Evolutionary conservation across 148 eudicot genomes (phyloP).

Genomic region (Chenopodium album): DNA sequence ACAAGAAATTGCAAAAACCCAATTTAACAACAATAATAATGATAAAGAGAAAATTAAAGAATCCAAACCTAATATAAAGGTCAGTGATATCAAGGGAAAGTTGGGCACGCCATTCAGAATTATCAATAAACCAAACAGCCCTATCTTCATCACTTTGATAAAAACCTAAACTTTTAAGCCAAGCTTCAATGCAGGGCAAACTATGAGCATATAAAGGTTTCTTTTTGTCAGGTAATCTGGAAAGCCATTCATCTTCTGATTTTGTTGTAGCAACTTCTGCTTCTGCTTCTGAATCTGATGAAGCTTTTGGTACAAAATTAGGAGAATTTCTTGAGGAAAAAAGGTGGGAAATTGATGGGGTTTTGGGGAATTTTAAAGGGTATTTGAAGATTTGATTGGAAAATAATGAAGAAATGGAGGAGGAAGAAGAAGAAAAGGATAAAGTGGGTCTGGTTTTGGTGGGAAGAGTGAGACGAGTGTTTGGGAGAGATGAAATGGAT

Average conservation of each 20-base stretch:
- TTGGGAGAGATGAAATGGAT: conserved; percentile 34
- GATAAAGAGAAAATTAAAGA: background rate
- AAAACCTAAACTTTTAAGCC: conserved; percentile 74
- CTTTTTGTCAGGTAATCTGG: conserved; percentile 76
- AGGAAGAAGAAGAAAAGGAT: conserved; percentile 17
- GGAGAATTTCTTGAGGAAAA: conserved; percentile 24
- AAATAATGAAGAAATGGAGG: conserved; percentile 16
- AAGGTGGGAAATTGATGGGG: conserved; percentile 11
- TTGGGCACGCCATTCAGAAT: conserved; percentile 74
- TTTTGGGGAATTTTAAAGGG: conserved; percentile 21
- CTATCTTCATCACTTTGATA: conserved; percentile 68
- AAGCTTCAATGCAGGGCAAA: conserved; percentile 78
- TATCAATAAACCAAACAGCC: conserved; percentile 77
- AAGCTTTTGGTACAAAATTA: conserved; percentile 26
- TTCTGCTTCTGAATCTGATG: conserved; percentile 40
- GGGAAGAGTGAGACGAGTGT: conserved; percentile 5
- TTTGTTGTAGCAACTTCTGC: conserved; percentile 10
- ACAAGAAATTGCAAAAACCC: background rate
- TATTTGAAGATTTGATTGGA: background rate
- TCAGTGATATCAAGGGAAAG: conserved; percentile 82
- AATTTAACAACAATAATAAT: too few relatives aligned
- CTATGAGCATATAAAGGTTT: conserved; percentile 84
- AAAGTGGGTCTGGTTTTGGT: conserved; percentile 1
- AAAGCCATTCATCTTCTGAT: conserved; percentile 61
- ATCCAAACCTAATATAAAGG: conserved; percentile 57